Evolutionary conservation across 2,329 filamentous ascomycete species (phyloP).

Genomic region (Penicillium concentricum): DNA sequence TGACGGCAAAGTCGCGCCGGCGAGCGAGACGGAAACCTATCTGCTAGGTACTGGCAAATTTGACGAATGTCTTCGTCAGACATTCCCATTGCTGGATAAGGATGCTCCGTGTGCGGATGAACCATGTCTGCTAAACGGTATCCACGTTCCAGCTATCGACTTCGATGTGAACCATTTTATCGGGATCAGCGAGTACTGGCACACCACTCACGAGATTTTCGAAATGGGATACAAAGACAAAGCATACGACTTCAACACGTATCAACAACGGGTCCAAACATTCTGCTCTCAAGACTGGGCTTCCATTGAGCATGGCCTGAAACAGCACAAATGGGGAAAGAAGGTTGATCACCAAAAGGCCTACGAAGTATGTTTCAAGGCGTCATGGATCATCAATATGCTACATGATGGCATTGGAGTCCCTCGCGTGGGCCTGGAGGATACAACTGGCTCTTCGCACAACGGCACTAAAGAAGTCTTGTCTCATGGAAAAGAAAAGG

Average conservation of each 20-base stretch:
- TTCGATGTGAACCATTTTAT: slow-evolving; percentile 98
- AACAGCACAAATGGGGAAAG: slow-evolving; percentile 67
- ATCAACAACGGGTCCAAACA: slow-evolving; percentile 77
- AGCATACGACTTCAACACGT: slow-evolving; percentile 85
- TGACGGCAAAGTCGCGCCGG: slow-evolving; percentile 61
- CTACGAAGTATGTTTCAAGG: slow-evolving; percentile 92
- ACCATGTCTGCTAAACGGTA: slow-evolving; percentile 85
- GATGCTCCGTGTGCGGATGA: slow-evolving; percentile 77
- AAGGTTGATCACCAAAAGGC: slow-evolving; percentile 73
- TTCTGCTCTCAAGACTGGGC: slow-evolving; percentile 86
- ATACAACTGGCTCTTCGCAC: slow-evolving; percentile 51
- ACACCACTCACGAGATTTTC: slow-evolving; percentile 95
- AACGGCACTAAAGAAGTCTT: slow-evolving; percentile 73
- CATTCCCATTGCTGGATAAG: slow-evolving; percentile 84
- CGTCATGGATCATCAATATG: slow-evolving; percentile 95
- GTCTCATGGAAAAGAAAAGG: slow-evolving; percentile 68
- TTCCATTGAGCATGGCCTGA: slow-evolving; percentile 66
- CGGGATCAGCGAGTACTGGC: slow-evolving; percentile 98
- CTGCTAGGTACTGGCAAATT: slow-evolving; percentile 85
- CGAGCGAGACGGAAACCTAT: slow-evolving; percentile 45
- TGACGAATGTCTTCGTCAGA: slow-evolving; percentile 75
- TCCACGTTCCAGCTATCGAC: slow-evolving; percentile 92
- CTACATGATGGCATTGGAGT: slow-evolving; percentile 94
- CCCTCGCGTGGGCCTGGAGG: slow-evolving; percentile 77
- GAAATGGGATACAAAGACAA: slow-evolving; percentile 71